Base-by-base conservation (phyloP, 352 stramenopile genomes). In the Pythium insidiosum region DNA sequence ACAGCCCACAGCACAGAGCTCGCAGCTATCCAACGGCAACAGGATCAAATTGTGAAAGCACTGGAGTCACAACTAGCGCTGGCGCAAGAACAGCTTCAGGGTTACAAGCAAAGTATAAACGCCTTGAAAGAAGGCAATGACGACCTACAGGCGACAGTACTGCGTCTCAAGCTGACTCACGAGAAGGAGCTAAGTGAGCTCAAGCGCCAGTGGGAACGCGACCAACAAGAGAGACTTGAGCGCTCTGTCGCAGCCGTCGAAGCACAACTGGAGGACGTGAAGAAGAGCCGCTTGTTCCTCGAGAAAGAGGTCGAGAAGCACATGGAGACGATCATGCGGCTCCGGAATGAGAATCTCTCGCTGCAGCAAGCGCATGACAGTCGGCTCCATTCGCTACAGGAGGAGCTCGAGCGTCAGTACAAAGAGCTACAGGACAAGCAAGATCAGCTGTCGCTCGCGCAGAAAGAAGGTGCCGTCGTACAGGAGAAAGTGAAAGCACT, bases 301-400 rank as follows among this genome's bases (percentile, higher is more conserved):
- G 73, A 90, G 43, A 57, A 57, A 18, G 75, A 89, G 31, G 68
- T 87, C 1, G 73, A 79, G 44, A 83, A 71, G 38, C 71, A 84
- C 36, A 40, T 73, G 21, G 49, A 67, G n/a, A 71, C 56, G 2
- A 71, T 85, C 40, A 42, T 73, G 12, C 44, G 60, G 16, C 49
- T 90, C 3, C 68, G 74, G 1, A 60, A 89, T 31, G 72, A 88
- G 18, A 83, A 74, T 28, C 22, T 75, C 2, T 54, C 58, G n/a
- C 35, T 82, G 1, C 73, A 76, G 43, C 62, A 84, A 38, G 38
- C 47, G 3, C 60, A 58, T 35, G 66, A 76, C 18, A 56, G 70
- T n/a, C 47, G 59, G 23, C 36, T 67, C 18, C 42, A 49, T 11
- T 39, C 49, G 11, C 43, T 74, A 1, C 56, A 72, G 5, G 33